Evolutionary conservation across 768 basidiomycete genomes (phyloP), one percentile per base, ranked within the genome.

Genomic region (Kwoniella sp.): DNA sequence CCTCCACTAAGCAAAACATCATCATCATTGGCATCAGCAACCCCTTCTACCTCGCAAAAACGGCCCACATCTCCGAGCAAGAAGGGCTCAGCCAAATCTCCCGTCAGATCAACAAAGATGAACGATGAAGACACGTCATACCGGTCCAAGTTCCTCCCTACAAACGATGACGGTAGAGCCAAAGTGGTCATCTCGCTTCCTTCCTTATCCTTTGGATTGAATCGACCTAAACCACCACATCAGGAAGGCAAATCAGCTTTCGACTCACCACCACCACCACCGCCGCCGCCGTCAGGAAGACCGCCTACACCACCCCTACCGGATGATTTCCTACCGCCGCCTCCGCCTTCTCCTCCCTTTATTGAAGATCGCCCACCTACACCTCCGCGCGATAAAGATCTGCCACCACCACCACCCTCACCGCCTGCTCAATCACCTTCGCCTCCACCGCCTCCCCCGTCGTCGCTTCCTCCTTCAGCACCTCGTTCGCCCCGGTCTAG

Each of bases 371-470:
- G 30, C 23, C 51, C 55, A n/a, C 58, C 67, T 12, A 56, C 65
- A 25, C 67, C 74, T 69, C 69, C 67, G 13, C 67, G 65, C 22
- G 63, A 58, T 30, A 34, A 63, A 1, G 53, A 55, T 26, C 25
- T 41, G 28, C 53, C 53, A 8, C 62, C 65, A 11, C 60, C 55
- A 47, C 62, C 70, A 25, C 70, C 52, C 20, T 48, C 62, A 38
- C 62, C 62, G 7, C 55, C 62, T 5, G 25, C 62, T 25, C 55
- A 23, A 26, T 26, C 25, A 1, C 48, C 41, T 20, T 37, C 55
- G 15, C 55, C 55, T 5, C 29, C 28, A 41, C 53, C 52, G 20
- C 61, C 52, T 54, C 52, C 61, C 17, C 61, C 61, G 12, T 4
- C 54, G 25, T 28, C 55, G 2, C n/a, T 30, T 38, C 51, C 56